Conservation (phyloP, 2,329 filamentous ascomycete species). For the Claviceps monticola region DNA sequence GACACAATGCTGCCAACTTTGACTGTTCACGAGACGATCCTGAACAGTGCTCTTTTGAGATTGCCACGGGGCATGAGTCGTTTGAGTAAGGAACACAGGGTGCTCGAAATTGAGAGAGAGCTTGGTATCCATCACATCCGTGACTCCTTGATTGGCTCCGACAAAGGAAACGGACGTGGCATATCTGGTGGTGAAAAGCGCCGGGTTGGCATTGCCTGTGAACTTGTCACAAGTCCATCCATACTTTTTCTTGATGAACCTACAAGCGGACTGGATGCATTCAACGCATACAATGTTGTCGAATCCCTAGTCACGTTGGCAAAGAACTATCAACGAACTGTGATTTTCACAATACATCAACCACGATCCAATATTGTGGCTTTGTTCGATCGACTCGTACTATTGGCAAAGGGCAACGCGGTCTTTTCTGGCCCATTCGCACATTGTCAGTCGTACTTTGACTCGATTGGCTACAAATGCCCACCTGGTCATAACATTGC, state of each 20-base stretch:
- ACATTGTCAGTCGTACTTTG: constrained; percentile 84
- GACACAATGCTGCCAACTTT: constrained; percentile 92
- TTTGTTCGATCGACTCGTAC: constrained; percentile 84
- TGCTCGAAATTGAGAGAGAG: constrained; percentile 87
- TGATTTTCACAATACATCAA: constrained; percentile 97
- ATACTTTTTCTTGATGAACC: constrained; percentile 96
- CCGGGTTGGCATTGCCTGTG: constrained; percentile 91
- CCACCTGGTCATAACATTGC: constrained; percentile 97
- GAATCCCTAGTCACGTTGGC: constrained; percentile 90
- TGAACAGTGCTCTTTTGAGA: constrained; percentile 82
- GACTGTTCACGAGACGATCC: constrained; percentile 94
- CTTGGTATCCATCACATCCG: constrained; percentile 90
- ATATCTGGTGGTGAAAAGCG: constrained; percentile 97
- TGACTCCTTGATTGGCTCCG: constrained; percentile 88
- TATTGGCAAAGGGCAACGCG: constrained; percentile 75
- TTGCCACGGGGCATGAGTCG: constrained; percentile 86
- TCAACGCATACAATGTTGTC: constrained; percentile 95
- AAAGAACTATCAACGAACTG: constrained; percentile 91
- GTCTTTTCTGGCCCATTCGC: constrained; percentile 89
- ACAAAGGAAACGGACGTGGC: constrained; percentile 84
- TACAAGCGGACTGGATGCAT: constrained; percentile 89
- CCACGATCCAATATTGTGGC: constrained; percentile 97
- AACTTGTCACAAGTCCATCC: constrained; percentile 91
- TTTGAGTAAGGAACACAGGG: constrained; percentile 76
- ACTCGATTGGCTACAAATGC: constrained; percentile 80